A percentile compares a stretch with the other conserved stretches of the same genome.
Evolutionary conservation across 2,329 filamentous ascomycete species (phyloP).

Genomic region (Fusarium burgessii): DNA sequence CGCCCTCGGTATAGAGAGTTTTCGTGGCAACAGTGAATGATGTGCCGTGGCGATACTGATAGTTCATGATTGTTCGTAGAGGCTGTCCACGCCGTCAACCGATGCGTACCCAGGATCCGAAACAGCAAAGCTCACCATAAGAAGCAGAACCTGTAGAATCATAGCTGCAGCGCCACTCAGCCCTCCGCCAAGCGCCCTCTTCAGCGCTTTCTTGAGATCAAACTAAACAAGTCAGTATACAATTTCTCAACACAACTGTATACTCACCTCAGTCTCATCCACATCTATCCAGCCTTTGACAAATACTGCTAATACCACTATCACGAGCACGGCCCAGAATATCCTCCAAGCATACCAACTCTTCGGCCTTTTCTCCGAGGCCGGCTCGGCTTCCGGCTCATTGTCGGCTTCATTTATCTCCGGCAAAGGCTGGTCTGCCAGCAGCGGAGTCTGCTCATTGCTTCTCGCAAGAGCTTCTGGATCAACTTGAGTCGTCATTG

Average conservation of each 20-base stretch:
- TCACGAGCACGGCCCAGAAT: slow-evolving; percentile 9
- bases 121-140: too few species aligned
- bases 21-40: slow-evolving; percentile 55
- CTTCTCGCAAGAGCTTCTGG: not conserved
- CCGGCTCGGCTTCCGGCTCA: not conserved
- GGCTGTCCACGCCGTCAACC: too few species aligned
- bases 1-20: slow-evolving; percentile 58
- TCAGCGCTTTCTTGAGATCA: slow-evolving; percentile 58
- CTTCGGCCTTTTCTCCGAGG: not conserved
- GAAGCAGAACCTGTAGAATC: slow-evolving; percentile 60
- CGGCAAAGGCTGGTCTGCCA: not conserved
- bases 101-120: too few species aligned
- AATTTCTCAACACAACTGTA: fast-evolving
- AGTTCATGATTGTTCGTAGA: slow-evolving; percentile 63
- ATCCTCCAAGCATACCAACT: slow-evolving; percentile 28
- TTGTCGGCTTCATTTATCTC: not conserved
- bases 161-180: slow-evolving; percentile 62
- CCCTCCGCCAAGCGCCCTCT: slow-evolving; percentile 59
- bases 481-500: not conserved
- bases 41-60: slow-evolving; percentile 61
- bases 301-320: not conserved
- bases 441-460: slow-evolving; percentile 21
- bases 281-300: slow-evolving; percentile 25
- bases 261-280: slow-evolving; percentile 27
- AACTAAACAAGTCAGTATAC: slow-evolving; percentile 49